Conservation (phyloP, 257 asterid genomes). For the Salvia miltiorrhiza region DNA sequence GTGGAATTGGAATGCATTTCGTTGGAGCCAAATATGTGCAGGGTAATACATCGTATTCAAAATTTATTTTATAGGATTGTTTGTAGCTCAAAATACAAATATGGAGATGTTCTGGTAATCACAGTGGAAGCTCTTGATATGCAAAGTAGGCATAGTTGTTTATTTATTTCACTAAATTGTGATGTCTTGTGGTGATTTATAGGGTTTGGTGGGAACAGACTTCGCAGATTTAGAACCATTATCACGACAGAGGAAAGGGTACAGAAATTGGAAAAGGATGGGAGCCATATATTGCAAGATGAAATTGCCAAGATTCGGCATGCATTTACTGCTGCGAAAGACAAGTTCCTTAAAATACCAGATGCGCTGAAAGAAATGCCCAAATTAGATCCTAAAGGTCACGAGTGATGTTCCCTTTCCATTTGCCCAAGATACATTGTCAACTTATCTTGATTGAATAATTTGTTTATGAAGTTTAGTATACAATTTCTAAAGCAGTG, state of each 20-base stretch:
- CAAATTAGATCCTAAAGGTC: slow-evolving; percentile 84
- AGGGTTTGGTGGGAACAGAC: slow-evolving; percentile 38
- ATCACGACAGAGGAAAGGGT: slow-evolving; percentile 33
- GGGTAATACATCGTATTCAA: not conserved
- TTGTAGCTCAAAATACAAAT: not conserved
- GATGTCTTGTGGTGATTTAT: slow-evolving; percentile 18
- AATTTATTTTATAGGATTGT: not conserved
- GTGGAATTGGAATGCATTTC: not conserved
- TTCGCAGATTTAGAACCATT: slow-evolving; percentile 37
- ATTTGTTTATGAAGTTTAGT: not conserved
- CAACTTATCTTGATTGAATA: not conserved
- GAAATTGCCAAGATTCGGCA: slow-evolving; percentile 56
- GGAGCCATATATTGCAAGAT: slow-evolving; percentile 35
- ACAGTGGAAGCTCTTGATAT: not conserved
- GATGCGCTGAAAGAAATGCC: slow-evolving; percentile 70
- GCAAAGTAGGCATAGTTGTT: not conserved
- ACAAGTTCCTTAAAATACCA: slow-evolving; percentile 64
- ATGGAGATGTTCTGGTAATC: not conserved
- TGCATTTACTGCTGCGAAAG: slow-evolving; percentile 63
- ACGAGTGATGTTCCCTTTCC: not conserved
- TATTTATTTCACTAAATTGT: slow-evolving; percentile 13
- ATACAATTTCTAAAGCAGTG: slow-evolving; percentile 9
- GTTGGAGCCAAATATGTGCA: not conserved
- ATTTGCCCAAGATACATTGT: not conserved
- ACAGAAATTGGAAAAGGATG: slow-evolving; percentile 42